These are phyloP conservation scores for Brassica balearica DNA, from an alignment of 441 rosid genomes.

Conservation along the genomic window DNA sequence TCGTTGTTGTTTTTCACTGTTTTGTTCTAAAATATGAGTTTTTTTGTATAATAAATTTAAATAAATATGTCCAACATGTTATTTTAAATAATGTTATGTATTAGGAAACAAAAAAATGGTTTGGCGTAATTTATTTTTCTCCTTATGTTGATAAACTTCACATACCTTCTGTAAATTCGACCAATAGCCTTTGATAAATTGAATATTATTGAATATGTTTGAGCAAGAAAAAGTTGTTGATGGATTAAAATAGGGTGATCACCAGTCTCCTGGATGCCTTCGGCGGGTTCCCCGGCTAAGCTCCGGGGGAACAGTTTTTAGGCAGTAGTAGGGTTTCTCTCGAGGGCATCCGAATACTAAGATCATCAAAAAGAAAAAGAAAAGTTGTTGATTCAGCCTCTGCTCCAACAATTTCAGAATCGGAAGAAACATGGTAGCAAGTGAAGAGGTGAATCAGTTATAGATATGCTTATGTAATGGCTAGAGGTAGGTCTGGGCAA, in stretches of 20 bases:
- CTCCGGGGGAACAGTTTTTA: too few relatives aligned
- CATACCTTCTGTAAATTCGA: background rate
- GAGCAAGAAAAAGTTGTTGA: too few relatives aligned
- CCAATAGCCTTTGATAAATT: background rate
- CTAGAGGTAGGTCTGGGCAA: background rate
- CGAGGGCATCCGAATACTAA: too few relatives aligned
- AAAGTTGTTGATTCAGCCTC: background rate
- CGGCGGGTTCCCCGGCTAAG: too few relatives aligned
- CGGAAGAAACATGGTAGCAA: background rate
- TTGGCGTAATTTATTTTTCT: background rate
- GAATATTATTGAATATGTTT: too few relatives aligned
- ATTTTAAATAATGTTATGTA: too few relatives aligned
- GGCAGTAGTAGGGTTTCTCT: too few relatives aligned
- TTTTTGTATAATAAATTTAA: too few relatives aligned
- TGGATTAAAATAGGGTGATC: too few relatives aligned
- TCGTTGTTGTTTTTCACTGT: background rate
- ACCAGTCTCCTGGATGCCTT: too few relatives aligned
- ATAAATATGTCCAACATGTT: too few relatives aligned
- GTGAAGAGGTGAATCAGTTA: background rate
- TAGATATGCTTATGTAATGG: background rate
- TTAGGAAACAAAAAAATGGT: background rate
- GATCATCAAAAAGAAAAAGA: background rate
- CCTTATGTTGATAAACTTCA: background rate
- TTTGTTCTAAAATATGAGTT: background rate
- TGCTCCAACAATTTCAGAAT: background rate